Evolutionary conservation across 257 asterid genomes (phyloP).

Genomic region (Coffea eugenioides): DNA sequence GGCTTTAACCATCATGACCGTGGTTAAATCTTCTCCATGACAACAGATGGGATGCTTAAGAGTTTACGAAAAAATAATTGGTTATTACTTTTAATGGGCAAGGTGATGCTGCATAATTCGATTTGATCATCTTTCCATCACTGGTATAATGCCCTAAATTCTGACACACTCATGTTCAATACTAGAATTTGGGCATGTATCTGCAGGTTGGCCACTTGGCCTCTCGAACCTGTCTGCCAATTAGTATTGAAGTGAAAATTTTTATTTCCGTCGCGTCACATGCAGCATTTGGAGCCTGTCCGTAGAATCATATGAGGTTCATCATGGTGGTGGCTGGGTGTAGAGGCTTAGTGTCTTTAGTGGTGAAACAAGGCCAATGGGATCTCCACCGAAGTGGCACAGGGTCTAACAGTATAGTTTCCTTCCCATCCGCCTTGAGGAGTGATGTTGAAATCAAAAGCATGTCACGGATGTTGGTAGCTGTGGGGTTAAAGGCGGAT

Average conservation of each 20-base stretch:
- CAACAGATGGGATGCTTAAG: slow-evolving; percentile 1
- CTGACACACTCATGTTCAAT: background rate
- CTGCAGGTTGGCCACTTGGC: background rate
- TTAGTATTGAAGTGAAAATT: background rate
- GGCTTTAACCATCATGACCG: slow-evolving; percentile 13
- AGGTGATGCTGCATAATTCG: background rate
- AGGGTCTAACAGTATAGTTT: background rate
- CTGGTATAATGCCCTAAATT: background rate
- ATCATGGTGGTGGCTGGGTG: background rate
- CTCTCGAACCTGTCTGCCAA: background rate
- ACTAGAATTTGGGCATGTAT: background rate
- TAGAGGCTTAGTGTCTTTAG: background rate
- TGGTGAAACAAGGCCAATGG: background rate
- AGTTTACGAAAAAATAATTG: slow-evolving; percentile 8
- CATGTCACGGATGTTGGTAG: background rate
- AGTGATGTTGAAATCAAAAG: background rate
- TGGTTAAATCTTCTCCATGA: slow-evolving; percentile 17
- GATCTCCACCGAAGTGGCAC: background rate
- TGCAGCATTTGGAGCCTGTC: background rate
- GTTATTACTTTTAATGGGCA: background rate
- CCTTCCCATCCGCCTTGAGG: background rate
- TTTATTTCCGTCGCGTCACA: background rate
- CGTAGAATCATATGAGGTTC: background rate
- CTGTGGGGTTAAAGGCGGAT: background rate
- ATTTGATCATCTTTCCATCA: background rate